Base-by-base conservation (phyloP, 495 filamentous ascomycete genomes). In the Umbilicaria muhlenbergii region DNA sequence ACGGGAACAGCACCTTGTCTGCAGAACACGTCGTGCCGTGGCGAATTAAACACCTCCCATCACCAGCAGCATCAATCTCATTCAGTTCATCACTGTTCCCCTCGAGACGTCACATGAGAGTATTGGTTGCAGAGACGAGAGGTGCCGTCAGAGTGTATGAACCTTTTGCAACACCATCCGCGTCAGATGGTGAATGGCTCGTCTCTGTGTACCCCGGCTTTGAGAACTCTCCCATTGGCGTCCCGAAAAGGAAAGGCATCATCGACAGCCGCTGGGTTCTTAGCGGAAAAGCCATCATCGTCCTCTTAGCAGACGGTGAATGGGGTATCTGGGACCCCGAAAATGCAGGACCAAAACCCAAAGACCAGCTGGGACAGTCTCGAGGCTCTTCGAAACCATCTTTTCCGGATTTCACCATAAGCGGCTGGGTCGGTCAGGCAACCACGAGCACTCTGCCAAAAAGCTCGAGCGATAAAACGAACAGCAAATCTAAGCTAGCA, bases 281-380 rank as follows among this genome's bases (percentile, higher is more conserved):
- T n/a, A 74, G 78, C 36, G 88, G 87, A 33, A 77, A 71, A 35
- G 81, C 80, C 11, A 68, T 94, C 33, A 64, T 94, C 48, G 73
- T 77, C 4, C 68, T 96, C 7, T 69, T 89, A 11, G 73, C 72
- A 5, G 86, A 94, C 58, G 89, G 86, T 0, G 81, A 92, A 63
- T 96, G 88, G 88, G 88, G 85, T 3, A 75, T 96, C 21, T 95
- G 89, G 87, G 85, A 92, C 61, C 66, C 88, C 28, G 77, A 85
- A 52, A 77, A 80, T 1, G 69, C 74, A 34, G 74, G 74, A 46
- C 79, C 66, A 3, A 66, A 56, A 55, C 63, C 54, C 46, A 63
- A 58, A 35, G 35, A 42, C 11, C 19, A 17, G 15, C 16, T 24
- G 8, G 36, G 34, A 7, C 19, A 10, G 36, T 32, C 33, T 35